Base-by-base conservation (phyloP, 257 asterid genomes). In the Solanum chaucha region DNA sequence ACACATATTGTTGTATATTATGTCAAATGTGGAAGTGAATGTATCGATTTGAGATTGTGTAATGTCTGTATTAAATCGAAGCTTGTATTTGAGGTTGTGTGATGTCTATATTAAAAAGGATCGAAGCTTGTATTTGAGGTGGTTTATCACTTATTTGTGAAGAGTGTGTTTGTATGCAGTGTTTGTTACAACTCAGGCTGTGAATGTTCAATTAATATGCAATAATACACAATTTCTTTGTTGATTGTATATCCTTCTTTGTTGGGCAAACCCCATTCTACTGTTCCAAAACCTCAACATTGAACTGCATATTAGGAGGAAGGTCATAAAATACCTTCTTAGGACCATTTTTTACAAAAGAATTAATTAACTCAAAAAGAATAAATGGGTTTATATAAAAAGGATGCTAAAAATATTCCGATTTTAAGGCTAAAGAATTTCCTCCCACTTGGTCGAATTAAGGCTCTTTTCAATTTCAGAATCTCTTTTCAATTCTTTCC, bases 291-390 rank as follows among this genome's bases (percentile, higher is more conserved):
- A 20, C 71, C 35, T 67, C 95, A 6, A 83, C 92, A 89, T 96
- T 94, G 93, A 86, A 91, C 68, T 73, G 92, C 67, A 96, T 90
- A 85, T 94, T 95, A 32, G 94, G 90, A 67, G 98, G 95, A 65
- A 95, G 48, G 48, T 10, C 5, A 41, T 41, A 41, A 41, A 41
- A 2, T 59, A 3, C 22, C 24, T 5, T 10, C 32, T 22, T 59
- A 61, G 28, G 30, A 22, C 28, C 68, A 5, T 61, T 61, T 22
- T 22, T 22, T 3, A 22, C 68, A 41, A 22, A 61, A 65, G 32
- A 64, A 64, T 5, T n/a, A 64, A 64, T 0, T 64, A 64, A 61
- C 68, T 61, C 68, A 3, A 58, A 61, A 4, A 61, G 30, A 61
- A 61, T 20, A 22, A 61, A 22, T 22, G 68, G 0, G 68, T n/a